Evolutionary conservation across 345 rosid genomes (phyloP), one percentile per base, ranked within the genome.

Genomic region (Heritiera littoralis): DNA sequence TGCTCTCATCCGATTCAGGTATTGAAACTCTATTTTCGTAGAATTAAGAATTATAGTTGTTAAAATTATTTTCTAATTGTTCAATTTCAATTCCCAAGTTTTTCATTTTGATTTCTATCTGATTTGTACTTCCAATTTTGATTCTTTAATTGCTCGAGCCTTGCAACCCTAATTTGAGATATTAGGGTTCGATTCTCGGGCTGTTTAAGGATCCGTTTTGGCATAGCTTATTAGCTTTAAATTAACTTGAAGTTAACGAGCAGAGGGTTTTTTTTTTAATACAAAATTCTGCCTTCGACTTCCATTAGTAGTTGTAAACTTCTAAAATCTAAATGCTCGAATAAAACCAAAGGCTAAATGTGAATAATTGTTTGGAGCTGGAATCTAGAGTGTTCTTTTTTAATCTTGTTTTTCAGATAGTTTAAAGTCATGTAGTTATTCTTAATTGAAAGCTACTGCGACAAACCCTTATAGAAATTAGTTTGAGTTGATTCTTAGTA

Each of bases 1-100:
- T 70, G 56, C 56, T 46, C 56, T 23, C 40, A 28, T 48, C 28
- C 40, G 35, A 28, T 13, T 70, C 74, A 70, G 74, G 74, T 70
- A 9, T 58, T 48, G 4, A 43, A 18, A 43, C 30, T 43, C 17
- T 9, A 10, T 67, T 3, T 67, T 67, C 0, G 8, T 14, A 7
- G 41, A 17, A 32, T 32, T 30, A 35, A 35, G 30, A 54, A 35
- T 72, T 35, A 18, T 35, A 32, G 63, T 63, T 4, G 41, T 54
- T 55, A 35, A 20, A 55, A 38, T 30, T 17, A 9, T 72, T 18
- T 73, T 11, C 48, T 1, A 35, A 35, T 35, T 35, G 9, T 73
- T 54, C 76, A 72, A 9, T 41, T 11, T 72, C 10, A 2, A 11
- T 55, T 38, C 7, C 6, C 61, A 7, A 13, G 43, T 7, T 14